Evolutionary conservation across 1,284 basidiomycete genomes (phyloP), one percentile per base, ranked within the genome.

Genomic region (Melampsora larici-populina): DNA sequence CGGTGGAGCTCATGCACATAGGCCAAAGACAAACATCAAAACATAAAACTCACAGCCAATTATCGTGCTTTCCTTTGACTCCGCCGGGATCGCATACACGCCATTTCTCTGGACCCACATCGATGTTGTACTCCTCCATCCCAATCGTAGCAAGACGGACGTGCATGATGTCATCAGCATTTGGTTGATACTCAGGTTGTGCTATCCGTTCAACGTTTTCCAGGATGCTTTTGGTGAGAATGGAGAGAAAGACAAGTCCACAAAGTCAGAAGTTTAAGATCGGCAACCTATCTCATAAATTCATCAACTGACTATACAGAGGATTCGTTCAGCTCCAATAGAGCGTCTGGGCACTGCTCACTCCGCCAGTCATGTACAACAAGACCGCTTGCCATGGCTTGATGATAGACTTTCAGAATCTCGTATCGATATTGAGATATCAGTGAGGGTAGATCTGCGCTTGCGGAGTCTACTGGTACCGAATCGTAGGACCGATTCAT

Each of bases 91-190:
- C 51, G 24, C 51, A 55, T 55, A 55, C 51, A 21, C 51, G 51
- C 51, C 51, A 55, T 4, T 3, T 18, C 51, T 2, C 24, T 55
- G 51, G 24, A 21, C 51, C 51, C 2, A 55, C 51, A 55, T 55
- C 24, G 18, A 55, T 55, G 24, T 2, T 24, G 51, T 55, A 24
- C 24, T 55, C 51, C 18, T 21, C 51, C 51, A 55, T 55, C 51
- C 51, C 51, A 24, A 55, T 55, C 17, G 51, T 55, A 18, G 18
- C 51, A 24, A 55, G 17, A 6, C 51, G 17, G 51, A 55, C 24
- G 51, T 55, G 51, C 51, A 55, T 55, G 24, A 55, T 55, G 51
- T 55, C 51, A 55, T 55, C 51, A 55, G 51, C 51, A 24, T 24
- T 55, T 18, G 51, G 51, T 55, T 21, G 18, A 24, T 55, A 55